phyloP scores from a whole-genome alignment of 345 rosid genomes.

The Arabis alpina region DNA sequence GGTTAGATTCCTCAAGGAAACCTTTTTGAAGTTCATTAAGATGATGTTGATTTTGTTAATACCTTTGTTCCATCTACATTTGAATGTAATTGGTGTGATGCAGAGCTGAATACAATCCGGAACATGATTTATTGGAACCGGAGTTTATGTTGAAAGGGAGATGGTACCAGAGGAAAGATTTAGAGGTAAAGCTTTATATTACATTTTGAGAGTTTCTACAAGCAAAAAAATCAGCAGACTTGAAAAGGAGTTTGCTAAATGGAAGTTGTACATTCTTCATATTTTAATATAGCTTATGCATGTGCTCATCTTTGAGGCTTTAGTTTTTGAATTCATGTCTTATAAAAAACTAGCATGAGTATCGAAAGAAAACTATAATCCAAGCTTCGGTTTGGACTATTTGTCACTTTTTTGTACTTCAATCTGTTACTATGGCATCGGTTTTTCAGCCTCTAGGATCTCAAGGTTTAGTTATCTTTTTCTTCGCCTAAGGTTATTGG shows the following conservation, averaged over 20 bases:
- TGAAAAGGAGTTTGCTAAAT: neutral
- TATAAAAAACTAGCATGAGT: neutral
- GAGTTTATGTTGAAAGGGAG: conserved; percentile 88
- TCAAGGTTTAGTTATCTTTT: neutral
- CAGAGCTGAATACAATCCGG: conserved; percentile 93
- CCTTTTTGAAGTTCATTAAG: neutral
- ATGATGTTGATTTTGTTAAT: conserved; percentile 35
- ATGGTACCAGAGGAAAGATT: conserved; percentile 88
- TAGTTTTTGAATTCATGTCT: neutral
- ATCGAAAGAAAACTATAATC: neutral
- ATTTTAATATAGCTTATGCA: neutral
- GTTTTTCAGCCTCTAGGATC: too few species aligned
- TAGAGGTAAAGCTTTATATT: conserved; percentile 69
- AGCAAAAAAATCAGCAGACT: too few species aligned
- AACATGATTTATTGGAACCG: conserved; percentile 69
- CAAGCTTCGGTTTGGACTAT: neutral
- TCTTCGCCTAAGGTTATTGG: conserved; percentile 7
- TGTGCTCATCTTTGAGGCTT: neutral
- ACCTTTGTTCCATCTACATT: conserved; percentile 32
- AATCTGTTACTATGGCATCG: neutral
- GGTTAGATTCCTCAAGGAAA: conserved; percentile 6
- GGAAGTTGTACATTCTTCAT: neutral
- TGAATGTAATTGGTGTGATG: conserved; percentile 26
- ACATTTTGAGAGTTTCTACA: neutral
- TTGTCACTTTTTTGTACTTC: neutral